Conservation (phyloP, 2,329 filamentous ascomycete genomes). For the Colletotrichum sp. region DNA sequence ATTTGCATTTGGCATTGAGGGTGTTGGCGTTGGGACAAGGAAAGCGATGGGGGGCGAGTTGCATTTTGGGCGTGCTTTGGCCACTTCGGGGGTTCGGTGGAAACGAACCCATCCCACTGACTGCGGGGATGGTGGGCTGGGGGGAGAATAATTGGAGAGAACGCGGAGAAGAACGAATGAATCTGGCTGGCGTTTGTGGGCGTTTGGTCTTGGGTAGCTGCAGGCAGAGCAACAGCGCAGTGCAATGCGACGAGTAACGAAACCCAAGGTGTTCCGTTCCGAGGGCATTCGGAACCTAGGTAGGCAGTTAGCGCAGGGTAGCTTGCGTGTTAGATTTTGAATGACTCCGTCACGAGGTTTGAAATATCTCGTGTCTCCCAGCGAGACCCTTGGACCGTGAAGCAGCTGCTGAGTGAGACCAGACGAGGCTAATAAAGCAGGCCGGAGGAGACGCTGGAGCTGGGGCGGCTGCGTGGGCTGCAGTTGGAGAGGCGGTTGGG, state of each 20-base stretch:
- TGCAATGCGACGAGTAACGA: neutral
- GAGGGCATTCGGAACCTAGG: neutral
- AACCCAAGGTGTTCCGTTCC: neutral
- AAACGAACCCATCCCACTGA: neutral
- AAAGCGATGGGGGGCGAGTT: neutral
- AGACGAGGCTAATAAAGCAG: neutral
- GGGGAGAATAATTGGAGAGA: neutral
- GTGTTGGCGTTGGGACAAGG: neutral
- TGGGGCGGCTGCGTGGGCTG: neutral
- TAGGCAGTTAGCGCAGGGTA: neutral
- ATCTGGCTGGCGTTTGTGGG: slow-evolving; percentile 2
- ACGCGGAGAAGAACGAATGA: neutral
- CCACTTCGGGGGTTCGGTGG: slow-evolving; percentile 5
- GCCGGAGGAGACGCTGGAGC: neutral
- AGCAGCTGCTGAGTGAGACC: neutral
- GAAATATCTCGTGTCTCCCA: neutral
- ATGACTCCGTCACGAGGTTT: neutral
- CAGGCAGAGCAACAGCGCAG: neutral
- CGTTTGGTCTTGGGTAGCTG: neutral
- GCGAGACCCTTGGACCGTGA: neutral
- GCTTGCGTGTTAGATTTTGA: neutral
- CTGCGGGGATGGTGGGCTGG: neutral
- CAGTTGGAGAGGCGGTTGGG: neutral
- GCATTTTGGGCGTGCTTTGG: neutral
- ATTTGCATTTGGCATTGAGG: neutral